A percentile compares a stretch with the other conserved stretches of the same genome.
Evolutionary conservation across 495 filamentous ascomycete species (phyloP).

Genomic region (Aspergillus sparsus): DNA sequence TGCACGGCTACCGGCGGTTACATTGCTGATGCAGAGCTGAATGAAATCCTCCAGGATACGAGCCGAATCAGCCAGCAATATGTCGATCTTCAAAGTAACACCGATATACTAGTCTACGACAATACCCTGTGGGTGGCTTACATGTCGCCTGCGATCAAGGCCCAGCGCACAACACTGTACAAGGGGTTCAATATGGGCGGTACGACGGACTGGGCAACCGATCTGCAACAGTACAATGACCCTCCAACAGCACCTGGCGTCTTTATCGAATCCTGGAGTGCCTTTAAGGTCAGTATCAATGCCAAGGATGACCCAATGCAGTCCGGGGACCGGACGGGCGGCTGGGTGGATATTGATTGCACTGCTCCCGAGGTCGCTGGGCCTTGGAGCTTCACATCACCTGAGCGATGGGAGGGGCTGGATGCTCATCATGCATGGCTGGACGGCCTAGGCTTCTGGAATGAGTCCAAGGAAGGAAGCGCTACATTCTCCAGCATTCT

Average conservation of each 20-base stretch:
- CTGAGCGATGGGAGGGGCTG: constrained; percentile 26
- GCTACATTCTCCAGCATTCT: constrained; percentile 5
- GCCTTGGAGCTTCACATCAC: background rate
- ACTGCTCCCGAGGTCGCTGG: constrained; percentile 2
- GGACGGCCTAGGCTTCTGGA: constrained; percentile 15
- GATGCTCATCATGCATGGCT: constrained; percentile 27
- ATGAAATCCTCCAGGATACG: background rate
- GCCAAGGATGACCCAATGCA: background rate
- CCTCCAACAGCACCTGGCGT: background rate
- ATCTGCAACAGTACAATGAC: constrained; percentile 28
- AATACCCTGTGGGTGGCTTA: constrained; percentile 36
- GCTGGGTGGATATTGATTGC: constrained; percentile 31
- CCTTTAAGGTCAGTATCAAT: background rate
- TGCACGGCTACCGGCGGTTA: constrained; percentile 33
- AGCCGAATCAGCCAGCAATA: constrained; percentile 9
- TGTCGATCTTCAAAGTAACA: constrained; percentile 21
- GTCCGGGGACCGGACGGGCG: constrained; percentile 11
- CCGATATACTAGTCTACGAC: constrained; percentile 40
- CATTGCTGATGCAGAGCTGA: constrained; percentile 26
- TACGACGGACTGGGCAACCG: constrained; percentile 40
- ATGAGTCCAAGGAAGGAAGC: background rate
- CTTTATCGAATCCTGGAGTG: background rate
- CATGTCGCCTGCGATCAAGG: constrained; percentile 36
- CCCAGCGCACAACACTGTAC: constrained; percentile 22
- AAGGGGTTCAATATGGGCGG: constrained; percentile 29